Evolutionary conservation across 2,329 filamentous ascomycete genomes (phyloP).

Genomic region (Phyllachora maydis): DNA sequence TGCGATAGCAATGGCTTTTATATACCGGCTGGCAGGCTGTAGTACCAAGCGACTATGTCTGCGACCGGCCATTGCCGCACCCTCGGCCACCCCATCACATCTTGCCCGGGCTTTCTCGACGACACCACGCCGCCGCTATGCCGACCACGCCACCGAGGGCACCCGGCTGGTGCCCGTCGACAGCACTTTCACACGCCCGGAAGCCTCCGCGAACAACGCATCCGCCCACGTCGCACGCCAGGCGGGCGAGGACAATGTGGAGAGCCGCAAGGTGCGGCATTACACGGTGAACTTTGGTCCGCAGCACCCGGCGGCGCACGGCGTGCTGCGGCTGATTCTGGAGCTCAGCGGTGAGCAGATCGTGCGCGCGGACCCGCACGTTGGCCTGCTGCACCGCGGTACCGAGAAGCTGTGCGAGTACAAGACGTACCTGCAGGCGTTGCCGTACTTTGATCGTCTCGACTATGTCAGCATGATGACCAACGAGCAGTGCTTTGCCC

Average conservation of each 20-base stretch:
- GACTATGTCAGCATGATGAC: slow-evolving; percentile 99
- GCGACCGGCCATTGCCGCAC: slow-evolving; percentile 14
- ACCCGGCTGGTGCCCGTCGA: slow-evolving; percentile 47
- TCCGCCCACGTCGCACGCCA: slow-evolving; percentile 16
- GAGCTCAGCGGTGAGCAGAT: slow-evolving; percentile 98
- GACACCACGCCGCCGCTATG: slow-evolving; percentile 39
- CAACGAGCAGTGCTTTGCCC: slow-evolving; percentile 92
- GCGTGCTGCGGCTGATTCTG: slow-evolving; percentile 90
- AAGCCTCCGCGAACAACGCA: slow-evolving; percentile 15
- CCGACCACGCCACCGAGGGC: slow-evolving; percentile 32
- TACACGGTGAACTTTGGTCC: slow-evolving; percentile 99
- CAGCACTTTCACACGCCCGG: slow-evolving; percentile 32
- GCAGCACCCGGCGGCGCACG: slow-evolving; percentile 95
- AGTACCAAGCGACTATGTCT: slow-evolving; percentile 47
- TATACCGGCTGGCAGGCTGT: slow-evolving; percentile 53
- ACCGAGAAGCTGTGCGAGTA: slow-evolving; percentile 99
- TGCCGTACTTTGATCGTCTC: slow-evolving; percentile 96
- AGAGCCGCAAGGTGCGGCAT: slow-evolving; percentile 75
- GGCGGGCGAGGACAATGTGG: slow-evolving; percentile 24
- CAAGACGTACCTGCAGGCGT: slow-evolving; percentile 94
- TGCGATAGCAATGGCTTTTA: slow-evolving; percentile 39
- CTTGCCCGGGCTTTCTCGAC: slow-evolving; percentile 41
- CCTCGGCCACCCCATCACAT: slow-evolving; percentile 6
- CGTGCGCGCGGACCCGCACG: slow-evolving; percentile 86
- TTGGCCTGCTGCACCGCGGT: slow-evolving; percentile 85